Evolutionary conservation across 495 filamentous ascomycete species (phyloP).

Genomic region (Collariella sp.): DNA sequence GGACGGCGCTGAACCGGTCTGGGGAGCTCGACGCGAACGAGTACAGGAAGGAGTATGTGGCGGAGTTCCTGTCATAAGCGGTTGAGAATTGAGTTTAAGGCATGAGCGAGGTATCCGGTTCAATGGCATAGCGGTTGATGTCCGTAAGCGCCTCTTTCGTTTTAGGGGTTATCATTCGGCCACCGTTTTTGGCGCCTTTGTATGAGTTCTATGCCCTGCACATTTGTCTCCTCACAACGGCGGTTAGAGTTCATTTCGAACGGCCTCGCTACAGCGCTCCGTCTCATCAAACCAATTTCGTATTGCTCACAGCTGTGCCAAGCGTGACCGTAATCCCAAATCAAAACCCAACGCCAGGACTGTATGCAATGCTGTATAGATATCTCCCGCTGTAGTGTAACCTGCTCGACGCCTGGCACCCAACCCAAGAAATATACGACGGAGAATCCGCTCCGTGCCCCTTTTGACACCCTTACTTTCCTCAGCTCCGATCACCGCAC

Average conservation of each 20-base stretch:
- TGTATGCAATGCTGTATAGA: conserved; percentile 9
- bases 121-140: too few relatives aligned
- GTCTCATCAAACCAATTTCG: too few relatives aligned
- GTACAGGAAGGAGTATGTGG: conserved; percentile 67
- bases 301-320: too few relatives aligned
- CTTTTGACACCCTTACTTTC: not conserved
- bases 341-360: conserved; percentile 7
- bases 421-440: not conserved
- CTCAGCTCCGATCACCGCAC: conserved; percentile 20
- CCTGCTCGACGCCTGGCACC: conserved; percentile 9
- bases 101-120: too few relatives aligned
- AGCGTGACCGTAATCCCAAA: not conserved
- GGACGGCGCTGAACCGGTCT: conserved; percentile 85
- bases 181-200: too few relatives aligned
- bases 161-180: too few relatives aligned
- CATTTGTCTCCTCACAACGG: too few relatives aligned
- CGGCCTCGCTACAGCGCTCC: too few relatives aligned
- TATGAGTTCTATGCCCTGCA: too few relatives aligned
- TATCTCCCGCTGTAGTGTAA: not conserved
- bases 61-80: conserved; percentile 28
- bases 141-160: too few relatives aligned
- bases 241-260: too few relatives aligned
- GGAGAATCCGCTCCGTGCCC: not conserved
- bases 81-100: not conserved
- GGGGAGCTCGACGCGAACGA: conserved; percentile 69